Conservation (phyloP, 192 early-diverging fungal genomes). For the Fimicolochytrium jonesii region DNA sequence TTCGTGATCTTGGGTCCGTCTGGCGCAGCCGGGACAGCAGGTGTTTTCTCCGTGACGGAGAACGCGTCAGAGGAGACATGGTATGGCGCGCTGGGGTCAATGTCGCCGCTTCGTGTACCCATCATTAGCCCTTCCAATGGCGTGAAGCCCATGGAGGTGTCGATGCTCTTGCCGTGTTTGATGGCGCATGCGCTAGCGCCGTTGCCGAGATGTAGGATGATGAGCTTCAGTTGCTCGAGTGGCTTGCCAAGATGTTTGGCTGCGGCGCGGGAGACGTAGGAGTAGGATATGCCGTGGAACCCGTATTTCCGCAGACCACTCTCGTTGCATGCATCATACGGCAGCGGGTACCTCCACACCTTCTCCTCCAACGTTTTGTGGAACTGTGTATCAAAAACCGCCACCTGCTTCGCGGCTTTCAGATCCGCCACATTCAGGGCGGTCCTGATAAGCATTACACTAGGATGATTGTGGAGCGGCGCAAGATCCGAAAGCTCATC, state of each 20-base stretch:
- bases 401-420: conserved; percentile 7
- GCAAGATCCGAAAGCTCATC: conserved; percentile 23
- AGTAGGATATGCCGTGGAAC: conserved; percentile 19
- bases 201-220: conserved; percentile 26
- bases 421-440: background rate
- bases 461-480: conserved; percentile 25
- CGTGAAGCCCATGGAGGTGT: conserved; percentile 29
- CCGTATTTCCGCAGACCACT: conserved; percentile 19
- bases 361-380: conserved; percentile 18
- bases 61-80: conserved; percentile 26
- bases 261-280: background rate
- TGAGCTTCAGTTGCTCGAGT: conserved; percentile 14
- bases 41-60: conserved; percentile 2
- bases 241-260: background rate
- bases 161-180: conserved; percentile 7
- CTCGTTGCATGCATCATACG: conserved; percentile 17
- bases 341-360: conserved; percentile 20
- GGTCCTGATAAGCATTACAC: conserved; percentile 13
- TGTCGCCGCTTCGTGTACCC: conserved; percentile 37
- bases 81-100: conserved; percentile 36
- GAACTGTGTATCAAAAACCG: conserved; percentile 25
- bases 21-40: conserved; percentile 13
- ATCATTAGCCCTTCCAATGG: conserved; percentile 26
- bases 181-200: conserved; percentile 24
- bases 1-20: conserved; percentile 30